Conservation (phyloP, 1,139 yeast species). For the Geotrichum armillariae region DNA sequence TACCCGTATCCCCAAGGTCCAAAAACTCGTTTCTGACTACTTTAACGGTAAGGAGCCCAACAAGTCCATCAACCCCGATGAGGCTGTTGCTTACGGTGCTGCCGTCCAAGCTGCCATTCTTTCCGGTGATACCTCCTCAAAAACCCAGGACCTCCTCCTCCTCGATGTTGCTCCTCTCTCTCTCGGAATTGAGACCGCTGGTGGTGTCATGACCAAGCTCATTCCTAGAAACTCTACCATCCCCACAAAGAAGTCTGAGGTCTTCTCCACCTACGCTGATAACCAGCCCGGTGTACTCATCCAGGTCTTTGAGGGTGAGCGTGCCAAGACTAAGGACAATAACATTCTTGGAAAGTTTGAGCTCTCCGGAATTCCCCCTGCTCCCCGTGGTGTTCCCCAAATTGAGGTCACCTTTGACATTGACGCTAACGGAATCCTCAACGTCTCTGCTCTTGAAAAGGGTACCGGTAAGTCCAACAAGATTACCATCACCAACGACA, state of each 20-base stretch:
- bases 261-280: conserved; percentile 88
- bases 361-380: conserved; percentile 90
- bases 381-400: conserved; percentile 96
- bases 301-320: conserved; percentile 93
- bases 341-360: conserved; percentile 92
- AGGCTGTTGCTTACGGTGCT: conserved; percentile 98
- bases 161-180: conserved; percentile 88
- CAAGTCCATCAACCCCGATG: conserved; percentile 24
- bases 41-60: conserved; percentile 78
- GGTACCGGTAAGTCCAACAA: conserved; percentile 81
- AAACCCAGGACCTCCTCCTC: conserved; percentile 80
- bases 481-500: conserved; percentile 87
- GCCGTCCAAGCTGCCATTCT: conserved; percentile 90
- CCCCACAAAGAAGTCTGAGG: conserved; percentile 90
- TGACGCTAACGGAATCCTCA: conserved; percentile 91
- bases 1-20: conserved; percentile 99
- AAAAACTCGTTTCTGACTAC: conserved; percentile 96
- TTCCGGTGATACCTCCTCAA: conserved; percentile 82
- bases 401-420: conserved; percentile 91
- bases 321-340: conserved; percentile 91
- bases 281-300: conserved; percentile 94
- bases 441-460: conserved; percentile 93
- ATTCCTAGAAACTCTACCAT: conserved; percentile 90
- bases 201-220: conserved; percentile 92
- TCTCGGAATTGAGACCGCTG: conserved; percentile 91